phyloP scores from a whole-genome alignment of 306 rosid genomes.

The Carpinus viminea region DNA sequence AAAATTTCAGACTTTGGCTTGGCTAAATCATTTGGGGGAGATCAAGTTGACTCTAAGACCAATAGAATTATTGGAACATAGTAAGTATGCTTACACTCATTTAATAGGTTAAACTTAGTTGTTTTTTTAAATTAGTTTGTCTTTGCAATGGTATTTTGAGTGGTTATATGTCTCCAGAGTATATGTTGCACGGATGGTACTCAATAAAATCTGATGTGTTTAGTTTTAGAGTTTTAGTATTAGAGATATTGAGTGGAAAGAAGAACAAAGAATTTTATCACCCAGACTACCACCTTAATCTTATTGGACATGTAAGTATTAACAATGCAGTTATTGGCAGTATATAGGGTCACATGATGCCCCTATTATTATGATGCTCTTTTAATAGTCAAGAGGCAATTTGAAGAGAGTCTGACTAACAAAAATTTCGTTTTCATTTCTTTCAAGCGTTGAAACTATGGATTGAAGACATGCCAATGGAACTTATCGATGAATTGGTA shows the following conservation, averaged over 20 bases:
- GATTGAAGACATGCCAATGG: conserved; percentile 17
- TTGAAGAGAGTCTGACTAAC: background rate
- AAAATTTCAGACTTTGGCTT: too few species aligned
- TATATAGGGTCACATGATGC: background rate
- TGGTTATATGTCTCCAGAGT: conserved; percentile 58
- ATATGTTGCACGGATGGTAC: conserved; percentile 39
- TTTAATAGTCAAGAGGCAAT: background rate
- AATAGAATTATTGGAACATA: conserved; percentile 36
- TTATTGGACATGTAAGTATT: conserved; percentile 48
- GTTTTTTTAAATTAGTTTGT: background rate
- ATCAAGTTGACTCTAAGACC: too few species aligned
- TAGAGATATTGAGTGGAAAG: conserved; percentile 57
- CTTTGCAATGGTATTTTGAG: conserved; percentile 17
- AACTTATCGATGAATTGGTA: conserved; percentile 26
- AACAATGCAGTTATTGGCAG: background rate
- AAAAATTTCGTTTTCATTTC: background rate
- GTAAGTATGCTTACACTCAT: conserved; percentile 28
- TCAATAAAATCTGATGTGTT: conserved; percentile 48
- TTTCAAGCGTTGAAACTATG: conserved; percentile 36
- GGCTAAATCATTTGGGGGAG: conserved; percentile 41
- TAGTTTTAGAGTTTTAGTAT: conserved; percentile 45
- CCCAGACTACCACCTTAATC: conserved; percentile 31
- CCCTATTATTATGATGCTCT: background rate
- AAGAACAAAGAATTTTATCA: conserved; percentile 44
- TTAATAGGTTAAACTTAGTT: background rate